Base-by-base conservation (phyloP, 202 grass and related monocot genomes). In the Schoenoplectus tabernaemontani region DNA sequence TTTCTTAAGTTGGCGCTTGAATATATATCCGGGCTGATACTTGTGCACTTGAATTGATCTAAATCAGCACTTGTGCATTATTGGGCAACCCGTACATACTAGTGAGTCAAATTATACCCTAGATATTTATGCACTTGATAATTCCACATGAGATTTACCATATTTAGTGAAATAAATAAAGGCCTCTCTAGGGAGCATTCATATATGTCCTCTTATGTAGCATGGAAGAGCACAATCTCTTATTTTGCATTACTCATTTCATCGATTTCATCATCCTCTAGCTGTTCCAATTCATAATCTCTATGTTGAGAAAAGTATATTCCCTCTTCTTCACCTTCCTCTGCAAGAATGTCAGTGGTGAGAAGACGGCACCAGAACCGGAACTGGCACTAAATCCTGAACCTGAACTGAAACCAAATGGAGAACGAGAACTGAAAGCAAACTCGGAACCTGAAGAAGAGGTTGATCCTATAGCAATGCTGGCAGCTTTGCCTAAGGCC, bases 401-500 rank as follows among this genome's bases (percentile, higher is more conserved):
- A 71, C 23, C 43, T 26, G n/a, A 17, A 33, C 39, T 30, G 67
- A 48, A 48, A 7, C 23, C 13, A 53, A 33, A 74, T 33, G 24
- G 6, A 74, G 12, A 63, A 34, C 3, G 10, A 16, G 60, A 63
- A 51, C 69, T 9, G 69, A 6, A 74, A 16, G 2, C 15, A n/a
- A 34, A 74, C 5, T 5, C 26, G 19, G 44, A 34, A 53, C 44
- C 46, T 0, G 46, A 74, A 74, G 69, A 53, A 10, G 46, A 74
- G 46, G 7, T 74, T 53, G 69, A 74, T 74, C 69, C 69, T 3
- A 74, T 74, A 50, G 69, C 46, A 34, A 74, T 74, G 69, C 26
- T 53, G 22, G 23, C 44, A 4, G 68, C 68, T 73, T 24, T 73
- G 24, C 68, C 68, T 28, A 73, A 73, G 7, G 12, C 23, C 33